These are phyloP conservation scores for Artemisia annua DNA, from an alignment of 129 eudicot species.

Conservation along the genomic window DNA sequence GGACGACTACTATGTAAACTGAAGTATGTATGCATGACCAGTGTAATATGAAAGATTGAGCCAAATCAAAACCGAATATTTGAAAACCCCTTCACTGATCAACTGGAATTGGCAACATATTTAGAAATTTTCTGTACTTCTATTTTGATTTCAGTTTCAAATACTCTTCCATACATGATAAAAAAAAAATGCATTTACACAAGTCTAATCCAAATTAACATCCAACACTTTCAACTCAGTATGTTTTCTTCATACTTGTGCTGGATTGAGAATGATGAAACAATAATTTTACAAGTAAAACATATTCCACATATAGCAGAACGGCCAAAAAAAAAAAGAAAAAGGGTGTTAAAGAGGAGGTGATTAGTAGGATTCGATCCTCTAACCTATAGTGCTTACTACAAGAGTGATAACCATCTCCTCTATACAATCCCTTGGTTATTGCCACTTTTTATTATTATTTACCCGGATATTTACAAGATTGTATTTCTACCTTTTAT, in stretches of 20 bases:
- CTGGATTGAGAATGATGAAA: slow-evolving; percentile 27
- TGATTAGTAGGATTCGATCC: no score
- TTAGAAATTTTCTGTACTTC: slow-evolving; percentile 15
- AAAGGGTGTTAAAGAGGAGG: not conserved
- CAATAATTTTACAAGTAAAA: no score
- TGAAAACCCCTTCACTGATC: not conserved
- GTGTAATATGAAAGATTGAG: not conserved
- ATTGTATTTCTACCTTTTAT: no score
- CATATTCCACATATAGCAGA: no score
- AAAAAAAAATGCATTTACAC: slow-evolving; percentile 21
- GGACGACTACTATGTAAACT: no score
- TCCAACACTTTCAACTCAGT: not conserved
- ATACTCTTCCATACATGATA: not conserved
- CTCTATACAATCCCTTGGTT: no score
- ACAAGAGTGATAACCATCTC: slow-evolving; percentile 44
- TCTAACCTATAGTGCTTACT: slow-evolving; percentile 52
- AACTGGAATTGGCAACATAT: not conserved
- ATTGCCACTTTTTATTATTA: no score
- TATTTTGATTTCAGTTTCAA: slow-evolving; percentile 1
- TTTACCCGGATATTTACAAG: no score
- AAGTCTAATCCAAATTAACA: not conserved
- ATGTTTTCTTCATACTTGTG: slow-evolving; percentile 44
- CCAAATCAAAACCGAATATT: not conserved
- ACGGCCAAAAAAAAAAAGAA: no score
- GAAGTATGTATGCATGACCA: not conserved